Base-by-base conservation (phyloP, 768 basidiomycete genomes). In the Trametes gibbosa region DNA sequence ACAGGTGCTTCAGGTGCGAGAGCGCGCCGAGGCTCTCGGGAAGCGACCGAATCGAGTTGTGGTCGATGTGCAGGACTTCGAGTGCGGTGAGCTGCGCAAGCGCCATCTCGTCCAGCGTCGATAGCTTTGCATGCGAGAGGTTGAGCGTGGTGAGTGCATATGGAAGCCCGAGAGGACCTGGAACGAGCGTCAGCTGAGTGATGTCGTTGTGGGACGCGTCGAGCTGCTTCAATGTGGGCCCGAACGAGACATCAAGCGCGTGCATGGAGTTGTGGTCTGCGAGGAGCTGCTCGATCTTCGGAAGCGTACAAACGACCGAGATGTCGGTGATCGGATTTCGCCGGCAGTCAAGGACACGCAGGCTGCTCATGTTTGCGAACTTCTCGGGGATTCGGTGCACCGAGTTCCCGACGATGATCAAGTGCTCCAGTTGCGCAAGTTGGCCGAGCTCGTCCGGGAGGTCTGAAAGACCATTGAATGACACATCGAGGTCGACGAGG, bases 181-280 rank as follows among this genome's bases (percentile, higher is more conserved):
- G 83, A 23, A 78, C 77, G 39, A 89, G 79, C 45, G 80, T 84
- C 61, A 94, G 79, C 48, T 87, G 84, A 0, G 91, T 95, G 63
- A 95, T 90, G 64, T 96, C 92, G 71, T 98, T 99, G 71, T 91
- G 82, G 1, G 90, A 89, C 0, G 87, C 87, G 65, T 90, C 86
- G 34, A 98, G 77, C 19, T 76, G 78, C 35, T 78, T 79, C 52
- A 94, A 73, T 48, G 76, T 76, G 0, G 89, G 81, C 1, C 92
- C 90, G 27, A 92, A 74, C 12, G 84, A 83, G 25, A 97, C 77
- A 65, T 94, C 90, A 37, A 98, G 80, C 1, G 86, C 86, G 60
- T 90, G 87, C 4, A 95, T 79, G 21, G 80, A 74, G 69, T 98
- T 98, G 72, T 95, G 83, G 66, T 96, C 92, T 17, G 93, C 89